Percentiles rank a stretch among this genome's conserved stretches.
phyloP scores from a whole-genome alignment of 306 rosid species.

The Acacia confusa region DNA sequence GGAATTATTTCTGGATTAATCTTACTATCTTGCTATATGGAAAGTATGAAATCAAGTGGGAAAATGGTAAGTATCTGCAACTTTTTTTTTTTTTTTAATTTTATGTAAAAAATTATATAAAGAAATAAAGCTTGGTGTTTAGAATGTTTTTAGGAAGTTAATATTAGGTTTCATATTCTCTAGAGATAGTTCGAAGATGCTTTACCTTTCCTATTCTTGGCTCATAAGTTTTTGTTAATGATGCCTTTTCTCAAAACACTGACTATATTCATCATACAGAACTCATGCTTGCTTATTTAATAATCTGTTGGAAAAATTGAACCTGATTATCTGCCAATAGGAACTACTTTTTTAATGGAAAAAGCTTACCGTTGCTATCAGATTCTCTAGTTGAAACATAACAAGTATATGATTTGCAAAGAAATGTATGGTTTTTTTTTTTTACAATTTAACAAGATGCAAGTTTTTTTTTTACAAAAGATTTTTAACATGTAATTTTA shows the following conservation, averaged over 20 bases:
- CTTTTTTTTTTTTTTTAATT: background rate
- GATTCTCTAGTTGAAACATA: background rate
- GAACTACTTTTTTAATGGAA: background rate
- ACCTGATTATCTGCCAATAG: background rate
- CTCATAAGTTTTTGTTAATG: background rate
- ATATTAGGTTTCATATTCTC: conserved; percentile 2
- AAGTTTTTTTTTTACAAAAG: too few relatives aligned
- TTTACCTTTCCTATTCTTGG: background rate
- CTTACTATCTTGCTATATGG: conserved; percentile 75
- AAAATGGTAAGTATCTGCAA: conserved; percentile 54
- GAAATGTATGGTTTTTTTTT: background rate
- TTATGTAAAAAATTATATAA: background rate
- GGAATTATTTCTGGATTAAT: conserved; percentile 88
- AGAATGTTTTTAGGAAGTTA: background rate
- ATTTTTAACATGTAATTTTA: background rate
- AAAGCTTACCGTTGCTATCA: background rate
- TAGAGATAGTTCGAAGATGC: background rate
- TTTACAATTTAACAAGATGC: background rate
- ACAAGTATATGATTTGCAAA: background rate
- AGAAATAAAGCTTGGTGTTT: background rate
- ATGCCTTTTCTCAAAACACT: background rate
- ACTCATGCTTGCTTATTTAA: background rate
- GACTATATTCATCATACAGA: background rate
- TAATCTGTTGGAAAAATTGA: background rate
- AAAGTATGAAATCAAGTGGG: conserved; percentile 57